phyloP scores from a whole-genome alignment of 208 protist genomes.

The Naegleria lovaniensis region DNA sequence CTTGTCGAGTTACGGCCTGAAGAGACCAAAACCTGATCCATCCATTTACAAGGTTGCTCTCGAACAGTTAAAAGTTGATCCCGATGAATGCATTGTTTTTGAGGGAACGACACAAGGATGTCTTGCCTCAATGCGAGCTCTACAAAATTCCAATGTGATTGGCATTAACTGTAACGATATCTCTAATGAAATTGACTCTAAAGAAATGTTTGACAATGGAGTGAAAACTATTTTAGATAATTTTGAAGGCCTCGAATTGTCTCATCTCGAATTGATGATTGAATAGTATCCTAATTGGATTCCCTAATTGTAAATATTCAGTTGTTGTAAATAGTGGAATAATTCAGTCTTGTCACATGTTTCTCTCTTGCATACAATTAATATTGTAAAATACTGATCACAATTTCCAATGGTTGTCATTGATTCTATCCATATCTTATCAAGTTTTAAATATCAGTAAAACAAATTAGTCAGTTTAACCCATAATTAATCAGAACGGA shows the following conservation, averaged over 20 bases:
- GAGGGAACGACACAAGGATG: neutral
- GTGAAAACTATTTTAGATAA: neutral
- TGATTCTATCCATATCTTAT: too few relatives aligned
- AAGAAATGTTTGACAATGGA: neutral
- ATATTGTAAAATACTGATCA: too few relatives aligned
- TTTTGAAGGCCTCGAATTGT: neutral
- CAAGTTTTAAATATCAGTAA: too few relatives aligned
- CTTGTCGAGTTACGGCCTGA: neutral
- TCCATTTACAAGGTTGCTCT: neutral
- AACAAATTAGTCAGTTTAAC: too few relatives aligned
- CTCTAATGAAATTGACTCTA: neutral
- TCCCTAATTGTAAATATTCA: too few relatives aligned
- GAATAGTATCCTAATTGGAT: too few relatives aligned
- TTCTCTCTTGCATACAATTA: too few relatives aligned
- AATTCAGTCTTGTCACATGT: too few relatives aligned
- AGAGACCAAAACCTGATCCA: neutral
- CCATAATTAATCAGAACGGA: too few relatives aligned
- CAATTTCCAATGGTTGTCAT: too few relatives aligned
- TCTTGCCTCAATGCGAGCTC: neutral
- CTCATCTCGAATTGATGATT: neutral
- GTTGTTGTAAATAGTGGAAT: too few relatives aligned
- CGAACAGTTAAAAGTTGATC: neutral
- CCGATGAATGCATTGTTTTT: neutral
- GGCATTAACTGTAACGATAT: neutral
- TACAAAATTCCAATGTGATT: neutral